Evolutionary conservation across 139 green algal species (phyloP).

Genomic region (Nannochloris sp.): DNA sequence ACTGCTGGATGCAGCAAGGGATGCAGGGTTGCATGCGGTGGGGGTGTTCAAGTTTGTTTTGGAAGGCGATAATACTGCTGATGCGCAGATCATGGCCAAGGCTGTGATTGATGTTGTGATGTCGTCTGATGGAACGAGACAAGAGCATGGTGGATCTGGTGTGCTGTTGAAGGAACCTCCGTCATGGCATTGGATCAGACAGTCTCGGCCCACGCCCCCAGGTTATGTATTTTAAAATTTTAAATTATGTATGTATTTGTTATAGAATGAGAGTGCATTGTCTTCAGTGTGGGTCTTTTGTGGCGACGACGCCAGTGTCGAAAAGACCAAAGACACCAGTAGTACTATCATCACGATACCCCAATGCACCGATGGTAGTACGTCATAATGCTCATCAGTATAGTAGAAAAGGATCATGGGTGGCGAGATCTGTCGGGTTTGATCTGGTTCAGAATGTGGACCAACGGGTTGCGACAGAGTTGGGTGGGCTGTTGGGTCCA

Average conservation of each 20-base stretch:
- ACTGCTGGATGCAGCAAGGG: constrained; percentile 24
- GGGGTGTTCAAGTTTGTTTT: constrained; percentile 38
- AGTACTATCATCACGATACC: too few relatives aligned
- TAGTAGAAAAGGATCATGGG: too few relatives aligned
- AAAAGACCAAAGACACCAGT: too few relatives aligned
- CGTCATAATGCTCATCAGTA: too few relatives aligned
- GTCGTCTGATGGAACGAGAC: not conserved
- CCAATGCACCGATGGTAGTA: too few relatives aligned
- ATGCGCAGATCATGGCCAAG: constrained; percentile 28
- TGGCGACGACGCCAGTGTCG: too few relatives aligned
- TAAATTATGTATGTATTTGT: too few relatives aligned
- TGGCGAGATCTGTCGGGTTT: not conserved
- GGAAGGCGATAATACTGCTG: constrained; percentile 52
- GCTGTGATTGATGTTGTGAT: not conserved
- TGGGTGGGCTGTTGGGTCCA: constrained; percentile 49
- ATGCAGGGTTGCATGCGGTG: not conserved
- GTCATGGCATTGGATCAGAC: constrained; percentile 12
- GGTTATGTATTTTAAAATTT: too few relatives aligned
- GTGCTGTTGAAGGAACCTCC: constrained; percentile 2
- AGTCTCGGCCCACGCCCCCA: too few relatives aligned
- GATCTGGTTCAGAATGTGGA: constrained; percentile 27
- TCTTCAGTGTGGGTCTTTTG: too few relatives aligned
- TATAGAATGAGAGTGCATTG: too few relatives aligned
- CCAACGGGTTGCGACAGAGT: constrained; percentile 30
- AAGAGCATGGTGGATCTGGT: not conserved